phyloP scores from a whole-genome alignment of 1,284 basidiomycete species.

The Ceratobasidium sp. region DNA sequence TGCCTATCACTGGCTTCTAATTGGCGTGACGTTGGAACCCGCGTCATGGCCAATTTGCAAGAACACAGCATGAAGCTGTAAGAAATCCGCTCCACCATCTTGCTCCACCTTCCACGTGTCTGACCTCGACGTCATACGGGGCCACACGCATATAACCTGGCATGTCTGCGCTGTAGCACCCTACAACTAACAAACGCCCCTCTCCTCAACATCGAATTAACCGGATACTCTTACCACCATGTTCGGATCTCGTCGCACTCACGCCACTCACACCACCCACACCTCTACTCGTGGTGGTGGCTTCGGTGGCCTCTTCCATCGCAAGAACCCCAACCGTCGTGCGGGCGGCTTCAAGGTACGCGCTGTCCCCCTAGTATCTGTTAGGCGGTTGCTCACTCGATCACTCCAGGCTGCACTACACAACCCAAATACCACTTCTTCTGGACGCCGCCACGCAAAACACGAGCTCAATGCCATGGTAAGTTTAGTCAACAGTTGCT shows the following conservation, averaged over 20 bases:
- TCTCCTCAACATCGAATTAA: not conserved
- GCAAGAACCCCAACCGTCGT: conserved; percentile 60
- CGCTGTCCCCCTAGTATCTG: not conserved
- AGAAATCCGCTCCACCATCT: conserved; percentile 4
- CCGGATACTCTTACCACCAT: not conserved
- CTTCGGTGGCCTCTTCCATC: conserved; percentile 54
- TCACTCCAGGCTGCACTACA: conserved; percentile 58
- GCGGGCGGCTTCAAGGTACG: conserved; percentile 63
- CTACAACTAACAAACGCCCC: conserved; percentile 9
- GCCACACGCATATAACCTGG: conserved; percentile 28
- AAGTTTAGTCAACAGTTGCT: not conserved
- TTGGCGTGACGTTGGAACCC: conserved; percentile 29
- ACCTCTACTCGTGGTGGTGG: conserved; percentile 48
- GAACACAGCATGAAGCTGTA: not conserved
- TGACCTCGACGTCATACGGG: conserved; percentile 17
- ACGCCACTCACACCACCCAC: conserved; percentile 33
- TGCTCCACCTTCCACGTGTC: conserved; percentile 3
- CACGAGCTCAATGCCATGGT: conserved; percentile 28
- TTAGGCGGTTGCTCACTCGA: not conserved
- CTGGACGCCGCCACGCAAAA: conserved; percentile 27
- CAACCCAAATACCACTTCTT: conserved; percentile 58
- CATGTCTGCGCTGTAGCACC: not conserved
- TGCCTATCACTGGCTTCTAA: not conserved
- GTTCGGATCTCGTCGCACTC: conserved; percentile 43
- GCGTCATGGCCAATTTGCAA: conserved; percentile 23